A percentile compares a stretch with the other conserved stretches of the same genome.
These are phyloP conservation scores for Fusarium nelsonii DNA, from an alignment of 2,329 filamentous ascomycete species.

Conservation along the genomic window DNA sequence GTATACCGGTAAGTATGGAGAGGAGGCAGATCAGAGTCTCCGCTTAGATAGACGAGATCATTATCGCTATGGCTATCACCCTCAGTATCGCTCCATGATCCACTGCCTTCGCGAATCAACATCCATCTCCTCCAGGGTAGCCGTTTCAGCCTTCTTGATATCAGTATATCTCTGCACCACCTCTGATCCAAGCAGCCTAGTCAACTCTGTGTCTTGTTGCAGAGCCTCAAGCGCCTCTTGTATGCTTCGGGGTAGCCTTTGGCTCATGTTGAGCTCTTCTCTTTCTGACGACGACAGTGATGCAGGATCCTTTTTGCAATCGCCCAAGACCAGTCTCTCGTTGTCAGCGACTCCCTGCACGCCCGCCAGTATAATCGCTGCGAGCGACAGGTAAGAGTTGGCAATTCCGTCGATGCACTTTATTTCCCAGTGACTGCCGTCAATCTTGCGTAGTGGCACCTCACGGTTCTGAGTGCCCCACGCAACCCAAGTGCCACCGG, in stretches of 20 bases:
- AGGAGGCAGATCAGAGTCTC: constrained; percentile 2
- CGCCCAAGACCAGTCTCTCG: constrained; percentile 61
- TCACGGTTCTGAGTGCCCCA: constrained; percentile 89
- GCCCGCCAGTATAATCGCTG: constrained; percentile 52
- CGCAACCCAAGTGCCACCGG: constrained; percentile 80
- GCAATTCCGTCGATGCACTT: constrained; percentile 83
- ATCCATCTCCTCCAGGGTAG: constrained; percentile 57
- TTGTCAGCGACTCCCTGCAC: constrained; percentile 44
- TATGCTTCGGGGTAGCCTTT: constrained; percentile 67
- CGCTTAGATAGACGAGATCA: constrained; percentile 4
- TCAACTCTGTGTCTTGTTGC: constrained; percentile 60
- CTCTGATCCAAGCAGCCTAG: constrained; percentile 59
- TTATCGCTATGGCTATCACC: neutral
- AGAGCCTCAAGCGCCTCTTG: constrained; percentile 67
- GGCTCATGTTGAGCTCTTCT: constrained; percentile 64
- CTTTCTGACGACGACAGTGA: constrained; percentile 61
- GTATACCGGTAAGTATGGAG: neutral
- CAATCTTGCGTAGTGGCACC: constrained; percentile 76
- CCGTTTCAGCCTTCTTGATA: constrained; percentile 71
- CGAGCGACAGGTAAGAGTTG: constrained; percentile 76
- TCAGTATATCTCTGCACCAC: constrained; percentile 68
- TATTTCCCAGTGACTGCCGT: constrained; percentile 79
- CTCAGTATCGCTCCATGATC: constrained; percentile 73
- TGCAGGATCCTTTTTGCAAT: constrained; percentile 68
- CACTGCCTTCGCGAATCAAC: constrained; percentile 64